Base-by-base conservation (phyloP, 1,139 yeast species). In the Pichiaceae sp. region DNA sequence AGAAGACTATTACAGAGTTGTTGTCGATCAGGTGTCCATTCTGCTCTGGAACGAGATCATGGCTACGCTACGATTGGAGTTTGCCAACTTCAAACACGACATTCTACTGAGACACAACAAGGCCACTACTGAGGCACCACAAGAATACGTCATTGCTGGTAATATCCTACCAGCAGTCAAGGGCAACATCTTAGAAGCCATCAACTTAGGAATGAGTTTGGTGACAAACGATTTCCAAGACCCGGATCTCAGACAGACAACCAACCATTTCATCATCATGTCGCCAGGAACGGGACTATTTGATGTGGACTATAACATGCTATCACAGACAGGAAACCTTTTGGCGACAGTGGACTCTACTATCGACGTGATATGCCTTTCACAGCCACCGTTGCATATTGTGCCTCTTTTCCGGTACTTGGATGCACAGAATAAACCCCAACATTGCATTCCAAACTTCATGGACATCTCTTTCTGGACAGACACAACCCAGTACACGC, bases 281-380 rank as follows among this genome's bases (percentile, higher is more conserved):
- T 81, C 96, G 2, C 95, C 98, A 0, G 96, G 97, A 1, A 76
- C 95, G 0, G 98, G 98, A 0, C 62, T 91, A 12, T 91, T 78
- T 57, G 98, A 93, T 58, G 96, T 91, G 5, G 95, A 89, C 45
- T 82, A 81, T 53, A 80, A 80, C 41, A 66, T 86, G 42, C 64
- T 93, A 48, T 64, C 79, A 36, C 75, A 78, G 43, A 84, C 96
- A 0, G 81, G 95, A 36, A 75, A 75, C 48, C 77, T 84, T 48
- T 69, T 93, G 56, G 66, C 82, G 9, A 74, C 79, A 4, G 70
- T 85, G 6, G 98, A 93, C 49, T 70, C 86, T 38, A 91, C 95
- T 1, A 72, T 91, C 45, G 98, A 93, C 58, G 67, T 93, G 4
- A 77, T 93, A 3, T 86, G 97, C 53, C 63, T 93, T 39, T 79